Evolutionary conservation across 345 rosid genomes (phyloP).

Genomic region (Pelargonium nanum): DNA sequence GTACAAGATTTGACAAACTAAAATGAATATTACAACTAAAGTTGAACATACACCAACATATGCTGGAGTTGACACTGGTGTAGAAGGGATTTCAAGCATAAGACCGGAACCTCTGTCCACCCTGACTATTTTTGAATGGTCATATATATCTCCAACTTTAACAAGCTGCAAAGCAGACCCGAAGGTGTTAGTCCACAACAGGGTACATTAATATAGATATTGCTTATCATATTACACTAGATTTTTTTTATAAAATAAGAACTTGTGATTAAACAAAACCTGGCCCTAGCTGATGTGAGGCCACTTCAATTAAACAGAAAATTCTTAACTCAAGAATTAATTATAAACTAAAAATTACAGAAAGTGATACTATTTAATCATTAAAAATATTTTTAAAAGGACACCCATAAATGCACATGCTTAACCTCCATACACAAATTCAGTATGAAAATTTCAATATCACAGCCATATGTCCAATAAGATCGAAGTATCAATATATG

Average conservation of each 20-base stretch:
- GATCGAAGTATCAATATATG: background rate
- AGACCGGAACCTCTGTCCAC: constrained; percentile 77
- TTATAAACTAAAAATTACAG: too few relatives aligned
- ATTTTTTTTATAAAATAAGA: too few relatives aligned
- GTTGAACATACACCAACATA: constrained; percentile 62
- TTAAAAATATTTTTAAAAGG: too few relatives aligned
- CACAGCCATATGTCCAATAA: constrained; percentile 1
- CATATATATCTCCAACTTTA: constrained; percentile 66
- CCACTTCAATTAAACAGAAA: background rate
- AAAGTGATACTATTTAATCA: too few relatives aligned
- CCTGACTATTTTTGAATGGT: constrained; percentile 70
- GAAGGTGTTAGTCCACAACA: constrained; percentile 2
- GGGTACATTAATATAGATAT: background rate
- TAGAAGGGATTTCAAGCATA: constrained; percentile 76
- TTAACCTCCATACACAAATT: background rate
- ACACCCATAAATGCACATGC: background rate
- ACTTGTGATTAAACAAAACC: background rate
- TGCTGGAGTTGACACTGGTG: constrained; percentile 54
- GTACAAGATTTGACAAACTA: background rate
- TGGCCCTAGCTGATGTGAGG: background rate
- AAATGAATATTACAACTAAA: constrained; percentile 5
- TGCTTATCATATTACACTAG: background rate
- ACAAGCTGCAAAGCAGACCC: constrained; percentile 47
- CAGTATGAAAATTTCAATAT: background rate
- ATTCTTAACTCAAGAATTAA: too few relatives aligned